A percentile compares a stretch with the other conserved stretches of the same genome.
Conservation (phyloP, 2,329 filamentous ascomycete species). For the Penicillium hesseltinei region DNA sequence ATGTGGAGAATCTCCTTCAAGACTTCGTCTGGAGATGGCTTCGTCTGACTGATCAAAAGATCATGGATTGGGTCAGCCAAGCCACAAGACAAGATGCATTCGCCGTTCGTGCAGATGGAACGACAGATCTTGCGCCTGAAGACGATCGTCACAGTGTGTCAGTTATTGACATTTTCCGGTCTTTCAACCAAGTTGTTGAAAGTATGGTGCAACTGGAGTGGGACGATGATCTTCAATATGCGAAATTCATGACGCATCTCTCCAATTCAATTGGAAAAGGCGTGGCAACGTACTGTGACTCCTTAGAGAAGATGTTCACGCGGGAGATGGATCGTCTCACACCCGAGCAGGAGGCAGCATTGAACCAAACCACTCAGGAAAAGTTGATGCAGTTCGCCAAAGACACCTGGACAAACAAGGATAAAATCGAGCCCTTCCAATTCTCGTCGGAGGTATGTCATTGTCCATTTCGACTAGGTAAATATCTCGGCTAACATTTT, state of each 20-base stretch:
- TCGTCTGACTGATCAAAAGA: conserved; percentile 71
- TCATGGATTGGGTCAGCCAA: conserved; percentile 81
- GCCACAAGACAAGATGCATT: conserved; percentile 91
- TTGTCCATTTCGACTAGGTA: neutral
- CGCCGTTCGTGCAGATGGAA: conserved; percentile 65
- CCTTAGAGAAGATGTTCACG: conserved; percentile 79
- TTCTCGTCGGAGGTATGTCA: conserved; percentile 80
- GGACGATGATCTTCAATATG: conserved; percentile 90
- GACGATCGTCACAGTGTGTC: conserved; percentile 90
- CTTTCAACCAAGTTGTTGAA: conserved; percentile 89
- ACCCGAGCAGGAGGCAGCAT: conserved; percentile 77
- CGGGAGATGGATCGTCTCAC: conserved; percentile 92
- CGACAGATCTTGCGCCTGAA: conserved; percentile 65
- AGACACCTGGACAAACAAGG: conserved; percentile 86
- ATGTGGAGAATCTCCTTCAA: conserved; percentile 79
- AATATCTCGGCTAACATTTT: conserved; percentile 22
- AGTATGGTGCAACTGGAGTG: conserved; percentile 83
- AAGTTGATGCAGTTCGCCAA: conserved; percentile 91
- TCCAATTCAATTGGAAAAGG: conserved; percentile 81
- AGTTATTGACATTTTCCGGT: conserved; percentile 86
- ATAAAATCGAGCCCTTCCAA: conserved; percentile 93
- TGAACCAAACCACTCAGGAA: conserved; percentile 79
- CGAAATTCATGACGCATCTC: conserved; percentile 93
- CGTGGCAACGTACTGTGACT: conserved; percentile 85
- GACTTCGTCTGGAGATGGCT: conserved; percentile 98